phyloP scores from a whole-genome alignment of 1,284 basidiomycete species.

The Moesziomyces sp. region DNA sequence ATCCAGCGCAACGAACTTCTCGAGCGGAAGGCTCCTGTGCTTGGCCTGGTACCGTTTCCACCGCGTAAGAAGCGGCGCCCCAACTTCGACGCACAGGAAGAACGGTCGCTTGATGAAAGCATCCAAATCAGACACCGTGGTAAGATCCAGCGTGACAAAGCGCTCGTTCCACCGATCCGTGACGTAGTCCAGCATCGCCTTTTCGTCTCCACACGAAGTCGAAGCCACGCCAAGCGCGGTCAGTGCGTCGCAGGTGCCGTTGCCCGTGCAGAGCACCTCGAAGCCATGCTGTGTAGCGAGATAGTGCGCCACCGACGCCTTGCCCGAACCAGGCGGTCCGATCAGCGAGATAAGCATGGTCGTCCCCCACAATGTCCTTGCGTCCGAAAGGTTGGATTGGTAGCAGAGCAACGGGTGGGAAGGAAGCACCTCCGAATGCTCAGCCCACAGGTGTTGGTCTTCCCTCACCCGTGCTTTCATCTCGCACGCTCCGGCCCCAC shows the following conservation, averaged over 20 bases:
- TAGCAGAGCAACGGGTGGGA: background rate
- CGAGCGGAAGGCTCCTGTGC: constrained; percentile 27
- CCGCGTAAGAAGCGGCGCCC: constrained; percentile 78
- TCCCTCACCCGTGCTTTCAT: too few species aligned
- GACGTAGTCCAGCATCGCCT: constrained; percentile 77
- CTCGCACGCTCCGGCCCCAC: background rate
- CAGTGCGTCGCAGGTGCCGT: background rate
- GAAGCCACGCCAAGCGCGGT: constrained; percentile 39
- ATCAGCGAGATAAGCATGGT: constrained; percentile 86
- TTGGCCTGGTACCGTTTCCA: constrained; percentile 41
- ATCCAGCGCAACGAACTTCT: constrained; percentile 60
- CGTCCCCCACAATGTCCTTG: background rate
- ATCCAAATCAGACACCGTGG: constrained; percentile 73
- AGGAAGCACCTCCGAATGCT: too few species aligned
- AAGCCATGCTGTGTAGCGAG: constrained; percentile 73
- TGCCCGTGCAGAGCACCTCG: constrained; percentile 9
- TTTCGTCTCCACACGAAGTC: constrained; percentile 53
- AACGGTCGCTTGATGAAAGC: constrained; percentile 88
- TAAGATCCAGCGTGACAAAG: constrained; percentile 83
- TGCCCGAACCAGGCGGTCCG: constrained; percentile 84
- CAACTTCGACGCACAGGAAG: constrained; percentile 85
- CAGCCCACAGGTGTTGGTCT: constrained; percentile 12
- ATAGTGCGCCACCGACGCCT: constrained; percentile 79
- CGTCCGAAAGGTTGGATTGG: background rate
- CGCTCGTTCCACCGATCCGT: constrained; percentile 84